Conservation (phyloP, 441 rosid species). For the Populus trichocarpa region DNA sequence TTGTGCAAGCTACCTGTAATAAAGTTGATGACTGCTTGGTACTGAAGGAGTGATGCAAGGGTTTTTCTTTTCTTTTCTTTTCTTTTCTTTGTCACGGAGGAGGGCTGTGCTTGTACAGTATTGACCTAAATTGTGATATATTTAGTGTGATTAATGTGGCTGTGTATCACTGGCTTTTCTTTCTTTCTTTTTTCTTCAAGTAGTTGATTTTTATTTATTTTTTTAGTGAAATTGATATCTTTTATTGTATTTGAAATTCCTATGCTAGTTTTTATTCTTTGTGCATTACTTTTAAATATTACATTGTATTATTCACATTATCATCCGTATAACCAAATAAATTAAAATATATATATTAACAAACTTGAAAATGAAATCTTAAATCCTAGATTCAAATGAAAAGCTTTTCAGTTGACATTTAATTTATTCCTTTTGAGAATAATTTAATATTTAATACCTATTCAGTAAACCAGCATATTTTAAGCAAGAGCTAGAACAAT, state of each 20-base stretch:
- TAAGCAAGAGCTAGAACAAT: no score
- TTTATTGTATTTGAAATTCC: background rate
- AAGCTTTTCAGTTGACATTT: no score
- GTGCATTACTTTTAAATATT: no score
- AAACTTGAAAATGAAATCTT: no score
- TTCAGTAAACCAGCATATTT: no score
- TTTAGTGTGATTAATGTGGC: slow-evolving; percentile 2
- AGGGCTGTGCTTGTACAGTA: slow-evolving; percentile 11
- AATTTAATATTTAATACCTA: no score
- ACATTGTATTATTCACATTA: background rate
- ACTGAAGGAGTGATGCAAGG: background rate
- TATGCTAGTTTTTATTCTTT: background rate
- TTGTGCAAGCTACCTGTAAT: background rate
- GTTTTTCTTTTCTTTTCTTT: background rate
- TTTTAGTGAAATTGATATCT: background rate
- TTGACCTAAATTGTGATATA: slow-evolving; percentile 4
- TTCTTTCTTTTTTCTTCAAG: background rate
- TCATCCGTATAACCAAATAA: no score
- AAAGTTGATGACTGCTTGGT: slow-evolving; percentile 1
- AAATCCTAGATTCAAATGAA: no score
- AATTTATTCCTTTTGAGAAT: no score
- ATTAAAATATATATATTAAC: no score
- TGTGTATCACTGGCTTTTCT: background rate
- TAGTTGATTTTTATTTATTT: background rate
- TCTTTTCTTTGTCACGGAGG: background rate